These are phyloP conservation scores for Xylaria multiplex DNA, from an alignment of 2,329 filamentous ascomycete species.

Conservation along the genomic window DNA sequence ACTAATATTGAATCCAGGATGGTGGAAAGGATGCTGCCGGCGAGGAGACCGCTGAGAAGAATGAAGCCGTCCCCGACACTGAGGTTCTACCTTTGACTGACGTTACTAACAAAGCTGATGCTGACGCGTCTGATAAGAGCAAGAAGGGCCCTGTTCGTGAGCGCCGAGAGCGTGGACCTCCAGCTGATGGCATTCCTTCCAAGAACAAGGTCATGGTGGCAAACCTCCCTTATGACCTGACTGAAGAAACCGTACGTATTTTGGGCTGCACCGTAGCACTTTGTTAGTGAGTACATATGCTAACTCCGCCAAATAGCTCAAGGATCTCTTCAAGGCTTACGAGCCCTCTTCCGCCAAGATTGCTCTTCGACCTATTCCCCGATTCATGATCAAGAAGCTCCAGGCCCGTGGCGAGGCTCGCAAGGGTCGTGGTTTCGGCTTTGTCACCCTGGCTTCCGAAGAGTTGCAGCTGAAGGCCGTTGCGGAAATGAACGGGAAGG, in stretches of 20 bases:
- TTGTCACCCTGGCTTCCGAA: constrained; percentile 94
- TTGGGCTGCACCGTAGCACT: background rate
- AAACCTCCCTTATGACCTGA: constrained; percentile 97
- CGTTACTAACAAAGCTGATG: constrained; percentile 64
- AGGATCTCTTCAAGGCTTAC: constrained; percentile 95
- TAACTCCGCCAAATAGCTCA: constrained; percentile 71
- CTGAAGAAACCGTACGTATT: constrained; percentile 86
- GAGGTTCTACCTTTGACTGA: constrained; percentile 64
- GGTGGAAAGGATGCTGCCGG: constrained; percentile 60
- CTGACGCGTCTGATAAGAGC: constrained; percentile 49
- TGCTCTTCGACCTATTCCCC: constrained; percentile 95
- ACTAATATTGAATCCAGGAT: constrained; percentile 43
- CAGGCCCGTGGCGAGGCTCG: constrained; percentile 97
- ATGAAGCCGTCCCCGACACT: constrained; percentile 60
- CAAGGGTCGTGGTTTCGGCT: constrained; percentile 99
- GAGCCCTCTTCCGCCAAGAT: constrained; percentile 96
- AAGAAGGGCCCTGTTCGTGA: constrained; percentile 67
- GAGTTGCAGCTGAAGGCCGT: constrained; percentile 98
- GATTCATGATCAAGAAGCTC: constrained; percentile 99
- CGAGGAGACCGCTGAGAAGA: constrained; percentile 59
- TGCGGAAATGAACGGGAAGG: constrained; percentile 98
- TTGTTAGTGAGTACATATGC: constrained; percentile 1
- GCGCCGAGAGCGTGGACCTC: constrained; percentile 87
- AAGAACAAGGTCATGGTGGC: constrained; percentile 99
- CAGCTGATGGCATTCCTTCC: constrained; percentile 95